A percentile compares a stretch with the other conserved stretches of the same genome.
Evolutionary conservation across 768 basidiomycete genomes (phyloP).

Genomic region (Suillus bovinus): DNA sequence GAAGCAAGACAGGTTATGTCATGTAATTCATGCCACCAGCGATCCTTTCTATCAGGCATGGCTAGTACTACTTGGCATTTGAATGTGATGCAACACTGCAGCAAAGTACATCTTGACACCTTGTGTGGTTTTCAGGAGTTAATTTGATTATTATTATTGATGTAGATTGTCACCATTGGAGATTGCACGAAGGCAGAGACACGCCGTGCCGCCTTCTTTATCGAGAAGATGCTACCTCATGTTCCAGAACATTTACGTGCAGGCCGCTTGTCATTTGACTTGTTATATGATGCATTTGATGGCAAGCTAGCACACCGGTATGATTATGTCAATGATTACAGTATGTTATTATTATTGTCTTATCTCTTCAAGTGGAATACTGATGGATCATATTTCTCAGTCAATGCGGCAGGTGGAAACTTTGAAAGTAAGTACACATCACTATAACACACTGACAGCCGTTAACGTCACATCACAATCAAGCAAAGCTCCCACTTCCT

Average conservation of each 20-base stretch:
- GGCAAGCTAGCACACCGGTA: constrained; percentile 84
- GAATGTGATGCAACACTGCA: constrained; percentile 81
- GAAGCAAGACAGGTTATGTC: constrained; percentile 83
- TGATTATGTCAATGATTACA: constrained; percentile 75
- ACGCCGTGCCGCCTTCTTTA: constrained; percentile 61
- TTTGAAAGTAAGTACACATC: constrained; percentile 55
- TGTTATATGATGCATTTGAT: constrained; percentile 76
- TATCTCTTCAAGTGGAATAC: constrained; percentile 9
- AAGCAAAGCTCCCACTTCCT: constrained; percentile 81
- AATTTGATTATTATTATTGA: background rate
- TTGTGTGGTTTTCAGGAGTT: background rate
- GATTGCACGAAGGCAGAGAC: constrained; percentile 78
- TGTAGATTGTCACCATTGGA: constrained; percentile 73
- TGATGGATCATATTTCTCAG: constrained; percentile 40
- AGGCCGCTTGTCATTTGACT: constrained; percentile 67
- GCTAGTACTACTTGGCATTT: constrained; percentile 77
- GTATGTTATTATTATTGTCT: constrained; percentile 33
- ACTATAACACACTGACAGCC: background rate
- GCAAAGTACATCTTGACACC: constrained; percentile 50
- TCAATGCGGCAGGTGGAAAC: constrained; percentile 72
- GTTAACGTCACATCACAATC: constrained; percentile 42
- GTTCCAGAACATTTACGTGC: constrained; percentile 63
- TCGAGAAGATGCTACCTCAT: constrained; percentile 60
- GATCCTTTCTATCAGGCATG: constrained; percentile 86
- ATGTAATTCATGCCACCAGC: constrained; percentile 80